Base-by-base conservation (phyloP, 129 eudicot genomes). In the Artemisia annua region DNA sequence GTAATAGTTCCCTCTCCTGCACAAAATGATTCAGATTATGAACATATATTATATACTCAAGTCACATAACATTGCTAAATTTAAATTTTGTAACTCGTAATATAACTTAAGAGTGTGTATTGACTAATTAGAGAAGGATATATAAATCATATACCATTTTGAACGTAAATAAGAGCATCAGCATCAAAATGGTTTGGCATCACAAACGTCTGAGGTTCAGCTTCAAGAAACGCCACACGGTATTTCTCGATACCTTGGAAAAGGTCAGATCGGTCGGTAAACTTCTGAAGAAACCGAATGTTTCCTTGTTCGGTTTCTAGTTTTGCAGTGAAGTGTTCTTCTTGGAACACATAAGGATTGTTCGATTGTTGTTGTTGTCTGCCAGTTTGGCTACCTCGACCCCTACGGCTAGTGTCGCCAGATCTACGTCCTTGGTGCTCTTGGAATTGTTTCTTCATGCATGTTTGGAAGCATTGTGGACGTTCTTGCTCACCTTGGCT, bases 111-210 rank as follows among this genome's bases (percentile, higher is more conserved):
- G n/a, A n/a, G n/a, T n/a, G 61, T 2, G 22, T 3, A 11, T 55
- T 7, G 22, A 20, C 59, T 54, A 11, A 7, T 69, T n/a, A 54
- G 1, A 7, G 8, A 55, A 13, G 6, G 3, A 14, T 4, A 1
- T 1, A 17, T 2, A 3, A 55, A 56, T 11, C 16, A 6, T 81
- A 6, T 81, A 90, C 98, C 98, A 3, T 78, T 70, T 12, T 78
- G 85, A 15, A 94, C 96, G 63, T 76, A 86, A 77, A 78, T 13
- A 18, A 94, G 19, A n/a, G 72, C 48, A 0, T 94, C 91, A 0
- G 98, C 93, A 52, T 94, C 97, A 75, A 77, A 84, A 66, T 94
- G 97, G 11, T 58, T 75, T 0, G 98, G 98, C 16, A 81, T 32
- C 0, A 86, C 15, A 63, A 94, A 90, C 54, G 97, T 88, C 9